Conservation (phyloP, 371 early-diverging fungal species). For the Scutellospora calospora region DNA sequence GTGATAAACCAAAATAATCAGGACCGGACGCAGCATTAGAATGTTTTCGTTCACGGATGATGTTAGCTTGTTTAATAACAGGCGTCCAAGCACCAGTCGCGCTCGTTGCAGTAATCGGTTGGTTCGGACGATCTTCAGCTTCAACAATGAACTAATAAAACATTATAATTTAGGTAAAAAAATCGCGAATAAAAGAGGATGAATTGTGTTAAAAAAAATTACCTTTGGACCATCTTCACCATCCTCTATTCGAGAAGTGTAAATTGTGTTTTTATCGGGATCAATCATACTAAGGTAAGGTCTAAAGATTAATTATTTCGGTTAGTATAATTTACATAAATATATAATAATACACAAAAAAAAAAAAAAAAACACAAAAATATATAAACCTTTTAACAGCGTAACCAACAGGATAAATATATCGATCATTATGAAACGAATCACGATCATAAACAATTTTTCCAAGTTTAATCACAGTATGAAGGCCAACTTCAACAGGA, state of each 20-base stretch:
- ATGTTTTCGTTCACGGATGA: conserved; percentile 77
- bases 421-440: conserved; percentile 88
- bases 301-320: conserved; percentile 49
- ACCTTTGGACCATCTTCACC: conserved; percentile 81
- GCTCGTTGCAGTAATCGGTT: conserved; percentile 74
- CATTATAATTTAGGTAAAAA: not conserved
- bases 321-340: not conserved
- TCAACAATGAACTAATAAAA: conserved; percentile 73
- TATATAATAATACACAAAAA: not conserved
- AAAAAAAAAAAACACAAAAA: not conserved
- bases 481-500: conserved; percentile 85
- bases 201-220: not conserved
- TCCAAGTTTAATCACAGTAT: conserved; percentile 80
- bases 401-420: conserved; percentile 94
- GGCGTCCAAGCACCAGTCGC: conserved; percentile 94
- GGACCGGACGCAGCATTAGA: conserved; percentile 88
- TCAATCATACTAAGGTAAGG: conserved; percentile 83
- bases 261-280: conserved; percentile 70
- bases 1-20: conserved; percentile 90
- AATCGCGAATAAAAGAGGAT: too few relatives aligned
- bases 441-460: conserved; percentile 81
- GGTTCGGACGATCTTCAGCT: conserved; percentile 72
- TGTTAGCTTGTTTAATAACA: conserved; percentile 78
- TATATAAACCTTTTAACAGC: conserved; percentile 60
- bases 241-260: conserved; percentile 82